These are phyloP conservation scores for Balansia obtecta DNA, from an alignment of 2,329 filamentous ascomycete genomes.

Conservation along the genomic window DNA sequence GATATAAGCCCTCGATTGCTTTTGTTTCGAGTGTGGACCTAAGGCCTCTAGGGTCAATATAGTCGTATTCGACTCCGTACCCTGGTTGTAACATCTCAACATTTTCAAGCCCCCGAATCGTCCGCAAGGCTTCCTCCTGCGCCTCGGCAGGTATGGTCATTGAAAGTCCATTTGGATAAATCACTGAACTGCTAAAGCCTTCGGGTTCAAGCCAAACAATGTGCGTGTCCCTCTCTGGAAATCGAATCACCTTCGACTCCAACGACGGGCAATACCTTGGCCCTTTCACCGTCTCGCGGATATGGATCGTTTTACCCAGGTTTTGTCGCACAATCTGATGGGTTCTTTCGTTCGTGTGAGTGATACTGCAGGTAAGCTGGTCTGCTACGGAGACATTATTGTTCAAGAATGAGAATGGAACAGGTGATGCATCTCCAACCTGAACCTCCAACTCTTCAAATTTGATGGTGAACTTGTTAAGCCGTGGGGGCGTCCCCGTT, in stretches of 20 bases:
- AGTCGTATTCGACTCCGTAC: slow-evolving; percentile 97
- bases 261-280: slow-evolving; percentile 92
- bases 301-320: slow-evolving; percentile 92
- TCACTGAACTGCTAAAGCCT: slow-evolving; percentile 76
- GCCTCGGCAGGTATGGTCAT: slow-evolving; percentile 91
- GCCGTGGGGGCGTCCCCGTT: slow-evolving; percentile 84
- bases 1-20: slow-evolving; percentile 72
- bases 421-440: slow-evolving; percentile 70
- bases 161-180: slow-evolving; percentile 93
- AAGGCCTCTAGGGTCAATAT: slow-evolving; percentile 84
- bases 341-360: slow-evolving; percentile 70
- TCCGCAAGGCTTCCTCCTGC: slow-evolving; percentile 74
- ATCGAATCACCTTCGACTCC: slow-evolving; percentile 86
- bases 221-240: slow-evolving; percentile 66
- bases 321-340: slow-evolving; percentile 80
- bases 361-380: slow-evolving; percentile 78
- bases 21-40: slow-evolving; percentile 91
- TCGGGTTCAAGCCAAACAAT: slow-evolving; percentile 97
- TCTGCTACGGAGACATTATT: slow-evolving; percentile 62
- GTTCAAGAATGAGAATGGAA: slow-evolving; percentile 87
- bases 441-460: slow-evolving; percentile 62
- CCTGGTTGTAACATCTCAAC: slow-evolving; percentile 88
- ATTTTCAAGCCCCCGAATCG: slow-evolving; percentile 76
- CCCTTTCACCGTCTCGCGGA: slow-evolving; percentile 86
- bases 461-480: slow-evolving; percentile 73